Conservation (phyloP, 1,284 basidiomycete species). For the Phaffia rhodozyma region DNA sequence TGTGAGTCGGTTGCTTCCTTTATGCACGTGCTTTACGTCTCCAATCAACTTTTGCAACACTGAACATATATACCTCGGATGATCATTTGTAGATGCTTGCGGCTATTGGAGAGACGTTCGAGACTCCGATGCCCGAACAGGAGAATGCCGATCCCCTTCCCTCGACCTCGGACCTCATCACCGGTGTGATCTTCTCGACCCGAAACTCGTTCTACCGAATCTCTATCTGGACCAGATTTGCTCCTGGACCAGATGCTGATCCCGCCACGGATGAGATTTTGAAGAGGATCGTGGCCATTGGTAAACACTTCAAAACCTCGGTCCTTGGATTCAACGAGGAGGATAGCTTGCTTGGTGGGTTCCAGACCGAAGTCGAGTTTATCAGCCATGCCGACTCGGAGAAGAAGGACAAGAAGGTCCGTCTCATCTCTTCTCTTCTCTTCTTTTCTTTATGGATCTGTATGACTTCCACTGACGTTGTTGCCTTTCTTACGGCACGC, state of each 20-base stretch:
- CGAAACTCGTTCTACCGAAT: slow-evolving; percentile 92
- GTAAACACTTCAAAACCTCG: slow-evolving; percentile 76
- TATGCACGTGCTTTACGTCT: not conserved
- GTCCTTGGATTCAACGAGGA: slow-evolving; percentile 62
- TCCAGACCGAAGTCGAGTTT: slow-evolving; percentile 88
- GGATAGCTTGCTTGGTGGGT: slow-evolving; percentile 46
- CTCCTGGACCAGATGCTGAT: slow-evolving; percentile 42
- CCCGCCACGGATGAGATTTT: slow-evolving; percentile 43
- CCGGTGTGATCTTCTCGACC: slow-evolving; percentile 88
- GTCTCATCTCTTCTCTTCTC: slow-evolving; percentile 37
- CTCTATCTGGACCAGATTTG: slow-evolving; percentile 89
- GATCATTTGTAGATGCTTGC: slow-evolving; percentile 73
- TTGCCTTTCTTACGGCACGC: not conserved
- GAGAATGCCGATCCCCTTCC: slow-evolving; percentile 20
- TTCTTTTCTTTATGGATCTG: not conserved
- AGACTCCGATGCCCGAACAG: slow-evolving; percentile 47
- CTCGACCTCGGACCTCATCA: slow-evolving; percentile 53
- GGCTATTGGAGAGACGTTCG: slow-evolving; percentile 92
- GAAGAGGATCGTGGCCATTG: slow-evolving; percentile 60
- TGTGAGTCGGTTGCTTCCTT: slow-evolving; percentile 39
- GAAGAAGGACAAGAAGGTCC: slow-evolving; percentile 76
- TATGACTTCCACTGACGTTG: not conserved
- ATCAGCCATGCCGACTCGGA: slow-evolving; percentile 88
- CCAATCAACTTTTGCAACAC: no score
- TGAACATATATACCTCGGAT: not conserved